These are phyloP conservation scores for Suhomyces faveliae DNA, from an alignment of 805 yeast species.

Conservation along the genomic window DNA sequence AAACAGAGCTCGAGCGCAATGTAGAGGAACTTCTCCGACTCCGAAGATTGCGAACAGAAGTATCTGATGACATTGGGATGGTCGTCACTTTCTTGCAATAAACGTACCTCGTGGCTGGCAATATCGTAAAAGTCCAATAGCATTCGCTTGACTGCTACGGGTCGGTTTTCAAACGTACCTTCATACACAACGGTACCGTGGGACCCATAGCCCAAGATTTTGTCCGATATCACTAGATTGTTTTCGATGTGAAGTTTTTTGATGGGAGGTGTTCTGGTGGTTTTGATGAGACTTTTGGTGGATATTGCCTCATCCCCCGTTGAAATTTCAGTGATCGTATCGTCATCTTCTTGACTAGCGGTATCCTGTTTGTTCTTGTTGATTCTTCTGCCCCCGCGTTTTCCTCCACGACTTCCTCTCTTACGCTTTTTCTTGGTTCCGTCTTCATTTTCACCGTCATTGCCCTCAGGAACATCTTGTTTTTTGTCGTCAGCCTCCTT, in stretches of 20 bases:
- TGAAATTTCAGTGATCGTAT: slow-evolving; percentile 8
- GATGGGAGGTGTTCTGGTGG: slow-evolving; percentile 16
- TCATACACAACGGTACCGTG: slow-evolving; percentile 94
- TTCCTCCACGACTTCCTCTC: slow-evolving; percentile 85
- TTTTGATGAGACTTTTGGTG: slow-evolving; percentile 31
- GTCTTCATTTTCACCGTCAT: slow-evolving; percentile 14
- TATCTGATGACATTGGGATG: slow-evolving; percentile 94
- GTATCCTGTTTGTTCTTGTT: slow-evolving; percentile 37
- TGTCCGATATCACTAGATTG: slow-evolving; percentile 63
- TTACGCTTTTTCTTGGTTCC: slow-evolving; percentile 58
- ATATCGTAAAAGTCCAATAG: slow-evolving; percentile 88
- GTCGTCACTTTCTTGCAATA: slow-evolving; percentile 91
- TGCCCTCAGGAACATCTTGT: slow-evolving; percentile 9
- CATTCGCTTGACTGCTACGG: slow-evolving; percentile 96
- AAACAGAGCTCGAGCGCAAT: slow-evolving; percentile 92
- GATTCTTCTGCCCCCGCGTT: slow-evolving; percentile 40
- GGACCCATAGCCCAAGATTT: slow-evolving; percentile 89
- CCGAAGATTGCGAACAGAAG: slow-evolving; percentile 84
- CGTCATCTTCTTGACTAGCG: slow-evolving; percentile 13
- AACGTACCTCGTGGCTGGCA: slow-evolving; percentile 85
- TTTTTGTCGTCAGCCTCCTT: background rate
- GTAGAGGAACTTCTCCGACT: slow-evolving; percentile 72
- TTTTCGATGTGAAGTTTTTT: slow-evolving; percentile 44
- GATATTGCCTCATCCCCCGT: slow-evolving; percentile 19
- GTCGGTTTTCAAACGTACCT: slow-evolving; percentile 87